These are phyloP conservation scores for Scheffersomyces lignicola DNA, from an alignment of 1,139 yeast genomes.

Conservation along the genomic window DNA sequence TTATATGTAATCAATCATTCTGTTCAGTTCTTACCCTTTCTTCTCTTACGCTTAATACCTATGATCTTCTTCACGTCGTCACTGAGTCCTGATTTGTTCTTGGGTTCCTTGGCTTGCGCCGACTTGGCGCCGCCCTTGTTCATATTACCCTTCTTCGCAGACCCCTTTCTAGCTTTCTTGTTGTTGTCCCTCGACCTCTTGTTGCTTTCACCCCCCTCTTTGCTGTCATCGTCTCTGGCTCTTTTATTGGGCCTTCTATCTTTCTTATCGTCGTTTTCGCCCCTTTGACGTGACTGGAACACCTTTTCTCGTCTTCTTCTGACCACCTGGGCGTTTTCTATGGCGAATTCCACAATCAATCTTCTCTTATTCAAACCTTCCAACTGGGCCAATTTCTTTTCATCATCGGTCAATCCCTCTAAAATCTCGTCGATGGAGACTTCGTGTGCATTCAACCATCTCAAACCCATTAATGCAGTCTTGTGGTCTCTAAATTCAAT, in stretches of 20 bases:
- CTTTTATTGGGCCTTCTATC: conserved; percentile 18
- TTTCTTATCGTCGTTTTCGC: conserved; percentile 20
- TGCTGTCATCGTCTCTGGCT: conserved; percentile 22
- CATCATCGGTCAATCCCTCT: conserved; percentile 74
- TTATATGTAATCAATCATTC: neutral
- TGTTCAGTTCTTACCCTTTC: conserved; percentile 42
- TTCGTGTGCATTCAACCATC: conserved; percentile 96
- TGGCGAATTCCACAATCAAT: conserved; percentile 90
- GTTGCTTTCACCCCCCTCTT: conserved; percentile 15
- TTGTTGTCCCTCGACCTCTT: conserved; percentile 16
- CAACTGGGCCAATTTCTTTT: conserved; percentile 50
- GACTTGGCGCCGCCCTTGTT: conserved; percentile 37
- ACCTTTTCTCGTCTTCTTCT: conserved; percentile 82
- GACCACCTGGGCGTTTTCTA: conserved; percentile 91
- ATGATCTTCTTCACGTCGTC: conserved; percentile 62
- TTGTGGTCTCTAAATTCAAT: conserved; percentile 91
- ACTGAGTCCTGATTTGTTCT: conserved; percentile 42
- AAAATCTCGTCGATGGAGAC: conserved; percentile 69
- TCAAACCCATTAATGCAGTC: conserved; percentile 89
- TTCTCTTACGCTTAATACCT: conserved; percentile 70
- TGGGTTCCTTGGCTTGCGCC: conserved; percentile 15
- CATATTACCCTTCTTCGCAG: conserved; percentile 46
- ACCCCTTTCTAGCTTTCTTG: conserved; percentile 21
- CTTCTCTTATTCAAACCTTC: conserved; percentile 67
- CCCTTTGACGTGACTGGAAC: conserved; percentile 41